Conservation (phyloP, 352 stramenopile genomes). For the Phytophthora uliginosa region DNA sequence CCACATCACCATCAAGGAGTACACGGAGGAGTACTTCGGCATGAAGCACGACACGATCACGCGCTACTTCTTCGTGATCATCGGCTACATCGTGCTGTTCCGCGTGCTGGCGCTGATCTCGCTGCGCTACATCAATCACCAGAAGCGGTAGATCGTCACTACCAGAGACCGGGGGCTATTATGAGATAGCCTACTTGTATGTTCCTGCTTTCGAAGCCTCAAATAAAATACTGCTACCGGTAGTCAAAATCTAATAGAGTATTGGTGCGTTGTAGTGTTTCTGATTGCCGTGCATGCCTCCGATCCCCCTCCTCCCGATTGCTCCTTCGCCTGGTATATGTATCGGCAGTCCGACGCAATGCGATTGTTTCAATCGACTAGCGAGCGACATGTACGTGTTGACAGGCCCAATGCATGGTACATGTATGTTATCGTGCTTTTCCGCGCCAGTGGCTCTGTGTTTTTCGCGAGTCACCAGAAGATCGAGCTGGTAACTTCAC, state of each 20-base stretch:
- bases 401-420: no score
- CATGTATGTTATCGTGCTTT: neutral
- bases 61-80: slow-evolving; percentile 28
- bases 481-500: neutral
- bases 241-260: no score
- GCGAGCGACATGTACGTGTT: no score
- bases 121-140: slow-evolving; percentile 52
- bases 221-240: neutral
- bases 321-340: no score
- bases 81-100: slow-evolving; percentile 41
- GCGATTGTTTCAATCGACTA: no score
- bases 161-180: neutral
- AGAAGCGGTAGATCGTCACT: slow-evolving; percentile 40
- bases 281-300: no score
- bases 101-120: slow-evolving; percentile 37
- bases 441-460: neutral
- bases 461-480: neutral
- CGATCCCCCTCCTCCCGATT: no score
- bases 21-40: slow-evolving; percentile 32
- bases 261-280: no score
- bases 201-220: neutral
- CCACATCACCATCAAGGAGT: slow-evolving; percentile 35
- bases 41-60: slow-evolving; percentile 38
- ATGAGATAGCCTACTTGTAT: neutral
- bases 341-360: no score